These are phyloP conservation scores for Xylaria arbuscula DNA, from an alignment of 2,329 filamentous ascomycete species.

Conservation along the genomic window DNA sequence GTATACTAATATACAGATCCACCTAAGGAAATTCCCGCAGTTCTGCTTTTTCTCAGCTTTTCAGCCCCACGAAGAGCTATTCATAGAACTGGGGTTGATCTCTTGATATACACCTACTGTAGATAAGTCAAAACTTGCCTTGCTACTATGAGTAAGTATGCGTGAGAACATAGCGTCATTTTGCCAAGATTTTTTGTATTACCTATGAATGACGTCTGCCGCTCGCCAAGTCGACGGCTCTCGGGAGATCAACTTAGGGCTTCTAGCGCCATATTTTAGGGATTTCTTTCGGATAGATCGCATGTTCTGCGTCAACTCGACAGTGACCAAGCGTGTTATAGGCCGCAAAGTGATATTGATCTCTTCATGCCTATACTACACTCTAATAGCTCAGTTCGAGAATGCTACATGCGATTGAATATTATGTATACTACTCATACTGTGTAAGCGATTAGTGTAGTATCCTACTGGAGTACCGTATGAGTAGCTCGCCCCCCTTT, in stretches of 20 bases:
- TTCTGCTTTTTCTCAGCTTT: background rate
- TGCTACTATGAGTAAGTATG: too few relatives aligned
- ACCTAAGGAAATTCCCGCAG: background rate
- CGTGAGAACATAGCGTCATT: slow-evolving; percentile 1
- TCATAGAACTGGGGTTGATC: slow-evolving; percentile 7
- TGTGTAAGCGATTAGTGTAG: slow-evolving; percentile 1
- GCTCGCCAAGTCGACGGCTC: slow-evolving; percentile 2
- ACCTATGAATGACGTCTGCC: slow-evolving; percentile 3
- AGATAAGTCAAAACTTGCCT: background rate
- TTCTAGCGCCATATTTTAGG: background rate
- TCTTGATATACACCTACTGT: background rate
- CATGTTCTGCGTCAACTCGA: background rate
- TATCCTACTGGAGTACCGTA: too few relatives aligned
- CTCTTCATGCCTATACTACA: background rate
- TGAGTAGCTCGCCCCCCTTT: background rate
- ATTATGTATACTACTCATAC: background rate
- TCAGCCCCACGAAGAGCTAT: background rate
- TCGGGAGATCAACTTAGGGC: background rate
- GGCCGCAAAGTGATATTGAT: background rate
- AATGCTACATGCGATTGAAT: background rate
- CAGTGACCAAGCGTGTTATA: background rate
- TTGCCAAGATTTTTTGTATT: slow-evolving; percentile 11
- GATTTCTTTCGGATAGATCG: background rate
- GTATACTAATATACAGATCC: too few relatives aligned
- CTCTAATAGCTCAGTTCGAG: background rate